A percentile compares a stretch with the other conserved stretches of the same genome.
Evolutionary conservation across 2,329 filamentous ascomycete species (phyloP).

Genomic region (Escovopsis sp.): DNA sequence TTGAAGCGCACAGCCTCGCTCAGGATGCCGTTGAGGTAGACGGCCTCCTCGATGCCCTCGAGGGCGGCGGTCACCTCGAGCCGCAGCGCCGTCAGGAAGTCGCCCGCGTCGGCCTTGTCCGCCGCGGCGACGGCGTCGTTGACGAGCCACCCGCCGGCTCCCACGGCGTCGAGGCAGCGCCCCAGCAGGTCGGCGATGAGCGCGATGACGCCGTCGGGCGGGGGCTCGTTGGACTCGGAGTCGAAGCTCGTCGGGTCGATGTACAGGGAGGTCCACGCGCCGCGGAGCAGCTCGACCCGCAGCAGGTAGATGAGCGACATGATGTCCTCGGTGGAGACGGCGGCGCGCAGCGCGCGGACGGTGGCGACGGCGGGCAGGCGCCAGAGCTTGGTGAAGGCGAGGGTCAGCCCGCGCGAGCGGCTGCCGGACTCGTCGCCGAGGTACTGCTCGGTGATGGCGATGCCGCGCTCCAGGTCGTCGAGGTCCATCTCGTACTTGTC

Average conservation of each 20-base stretch:
- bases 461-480: constrained; percentile 47
- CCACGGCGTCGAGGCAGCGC: constrained; percentile 62
- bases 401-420: constrained; percentile 48
- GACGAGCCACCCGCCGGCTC: constrained; percentile 58
- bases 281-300: constrained; percentile 56
- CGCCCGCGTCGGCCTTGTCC: constrained; percentile 36
- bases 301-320: constrained; percentile 59
- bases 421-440: constrained; percentile 48
- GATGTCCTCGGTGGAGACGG: constrained; percentile 52
- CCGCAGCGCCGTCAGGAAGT: constrained; percentile 50
- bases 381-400: constrained; percentile 56
- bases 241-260: constrained; percentile 41
- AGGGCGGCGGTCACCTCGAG: constrained; percentile 57
- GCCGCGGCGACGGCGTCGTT: constrained; percentile 38
- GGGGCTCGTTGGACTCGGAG: constrained; percentile 24
- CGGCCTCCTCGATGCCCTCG: constrained; percentile 56
- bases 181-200: constrained; percentile 59
- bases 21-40: constrained; percentile 48
- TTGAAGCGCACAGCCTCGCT: constrained; percentile 52
- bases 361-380: constrained; percentile 46
- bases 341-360: constrained; percentile 46
- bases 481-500: constrained; percentile 37
- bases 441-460: constrained; percentile 53
- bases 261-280: constrained; percentile 63
- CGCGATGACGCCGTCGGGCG: constrained; percentile 53